Conservation (phyloP, 2,329 filamentous ascomycete genomes). For the Aspergillus fumigatus region DNA sequence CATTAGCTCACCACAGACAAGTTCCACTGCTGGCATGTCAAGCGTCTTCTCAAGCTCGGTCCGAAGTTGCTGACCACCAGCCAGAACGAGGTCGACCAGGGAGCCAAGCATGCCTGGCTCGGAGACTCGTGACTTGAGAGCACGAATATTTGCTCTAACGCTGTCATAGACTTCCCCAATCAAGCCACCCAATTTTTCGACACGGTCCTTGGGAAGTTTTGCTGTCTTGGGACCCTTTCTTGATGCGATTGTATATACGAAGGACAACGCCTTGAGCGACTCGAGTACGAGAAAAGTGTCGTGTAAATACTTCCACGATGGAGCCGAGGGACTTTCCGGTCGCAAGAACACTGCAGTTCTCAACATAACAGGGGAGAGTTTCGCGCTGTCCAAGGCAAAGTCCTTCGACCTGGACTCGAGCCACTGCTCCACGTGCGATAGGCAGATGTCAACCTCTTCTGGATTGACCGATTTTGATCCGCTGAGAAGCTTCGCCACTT, state of each 20-base stretch:
- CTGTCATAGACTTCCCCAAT: slow-evolving; percentile 27
- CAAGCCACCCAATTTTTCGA: slow-evolving; percentile 25
- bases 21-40: slow-evolving; percentile 36
- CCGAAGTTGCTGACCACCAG: slow-evolving; percentile 24
- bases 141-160: slow-evolving; percentile 32
- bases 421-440: slow-evolving; percentile 29
- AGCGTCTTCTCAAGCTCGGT: slow-evolving; percentile 32
- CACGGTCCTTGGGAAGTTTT: slow-evolving; percentile 30
- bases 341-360: slow-evolving; percentile 23
- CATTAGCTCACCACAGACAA: slow-evolving; percentile 42
- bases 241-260: slow-evolving; percentile 27
- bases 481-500: slow-evolving; percentile 28
- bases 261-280: slow-evolving; percentile 36
- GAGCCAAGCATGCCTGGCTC: slow-evolving; percentile 40
- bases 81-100: slow-evolving; percentile 36
- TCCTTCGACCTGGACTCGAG: slow-evolving; percentile 22
- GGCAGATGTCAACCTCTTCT: slow-evolving; percentile 26
- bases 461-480: slow-evolving; percentile 29
- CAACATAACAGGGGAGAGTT: slow-evolving; percentile 18
- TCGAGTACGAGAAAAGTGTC: slow-evolving; percentile 36
- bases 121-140: slow-evolving; percentile 35
- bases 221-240: slow-evolving; percentile 29
- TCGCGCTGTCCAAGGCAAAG: slow-evolving; percentile 17
- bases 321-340: slow-evolving; percentile 23
- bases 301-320: slow-evolving; percentile 42